phyloP scores from a whole-genome alignment of 192 early-diverging fungal genomes.

The Entomortierella parvispora region DNA sequence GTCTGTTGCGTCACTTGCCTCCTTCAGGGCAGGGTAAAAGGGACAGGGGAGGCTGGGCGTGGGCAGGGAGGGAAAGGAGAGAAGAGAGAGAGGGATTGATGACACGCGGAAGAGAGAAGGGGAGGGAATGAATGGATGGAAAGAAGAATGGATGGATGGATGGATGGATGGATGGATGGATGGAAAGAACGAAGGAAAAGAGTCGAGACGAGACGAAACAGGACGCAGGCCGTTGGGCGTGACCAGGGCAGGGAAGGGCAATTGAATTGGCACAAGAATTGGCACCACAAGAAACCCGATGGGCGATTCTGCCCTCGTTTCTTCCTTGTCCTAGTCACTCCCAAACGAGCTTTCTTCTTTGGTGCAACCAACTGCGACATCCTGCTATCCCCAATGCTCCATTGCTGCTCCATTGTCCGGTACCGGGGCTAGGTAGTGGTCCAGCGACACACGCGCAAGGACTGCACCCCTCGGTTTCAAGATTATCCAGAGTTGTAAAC shows the following conservation, averaged over 20 bases:
- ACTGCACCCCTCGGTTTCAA: too few species aligned
- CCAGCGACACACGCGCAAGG: too few species aligned
- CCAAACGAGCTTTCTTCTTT: too few species aligned
- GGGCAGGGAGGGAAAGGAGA: not conserved
- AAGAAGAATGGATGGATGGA: not conserved
- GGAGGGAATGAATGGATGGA: not conserved
- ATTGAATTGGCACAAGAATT: not conserved
- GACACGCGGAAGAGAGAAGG: not conserved
- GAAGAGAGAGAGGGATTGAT: not conserved
- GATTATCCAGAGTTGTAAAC: too few species aligned
- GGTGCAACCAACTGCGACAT: too few species aligned
- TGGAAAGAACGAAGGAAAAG: conserved; percentile 6
- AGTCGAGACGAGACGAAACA: not conserved
- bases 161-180: too few species aligned
- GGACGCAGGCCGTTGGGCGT: not conserved
- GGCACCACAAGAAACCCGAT: too few species aligned
- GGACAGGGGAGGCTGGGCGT: not conserved
- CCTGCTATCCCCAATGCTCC: too few species aligned
- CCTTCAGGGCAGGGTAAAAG: not conserved
- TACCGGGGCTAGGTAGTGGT: too few species aligned
- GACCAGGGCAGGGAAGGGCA: not conserved
- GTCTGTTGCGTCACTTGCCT: not conserved
- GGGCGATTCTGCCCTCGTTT: too few species aligned
- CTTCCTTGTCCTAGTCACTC: too few species aligned
- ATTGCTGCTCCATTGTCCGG: too few species aligned